phyloP scores from a whole-genome alignment of 2,329 filamentous ascomycete genomes.

The Aschersonia sp. region DNA sequence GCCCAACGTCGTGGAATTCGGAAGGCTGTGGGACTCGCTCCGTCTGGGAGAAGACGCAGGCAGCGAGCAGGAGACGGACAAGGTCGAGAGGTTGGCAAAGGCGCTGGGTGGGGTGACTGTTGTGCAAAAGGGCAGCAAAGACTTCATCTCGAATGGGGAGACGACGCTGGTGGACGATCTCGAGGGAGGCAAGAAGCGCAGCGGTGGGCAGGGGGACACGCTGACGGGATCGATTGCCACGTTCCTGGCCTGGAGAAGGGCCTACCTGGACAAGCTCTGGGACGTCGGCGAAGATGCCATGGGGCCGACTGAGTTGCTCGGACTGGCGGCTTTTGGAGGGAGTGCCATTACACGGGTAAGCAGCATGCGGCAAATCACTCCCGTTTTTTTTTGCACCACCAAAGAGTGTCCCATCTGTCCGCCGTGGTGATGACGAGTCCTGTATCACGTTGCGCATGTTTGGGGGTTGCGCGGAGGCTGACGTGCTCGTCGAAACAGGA shows the following conservation, averaged over 20 bases:
- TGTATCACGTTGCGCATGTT: background rate
- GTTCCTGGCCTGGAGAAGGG: conserved; percentile 73
- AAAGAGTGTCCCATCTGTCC: background rate
- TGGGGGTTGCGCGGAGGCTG: background rate
- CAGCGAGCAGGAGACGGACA: conserved; percentile 19
- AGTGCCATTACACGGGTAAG: conserved; percentile 70
- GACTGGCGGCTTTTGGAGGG: conserved; percentile 74
- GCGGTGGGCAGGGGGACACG: conserved; percentile 90
- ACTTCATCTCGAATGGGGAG: conserved; percentile 71
- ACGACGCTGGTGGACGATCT: conserved; percentile 65
- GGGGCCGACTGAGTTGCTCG: conserved; percentile 45
- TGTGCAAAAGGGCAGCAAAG: conserved; percentile 72
- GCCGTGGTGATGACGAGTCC: background rate
- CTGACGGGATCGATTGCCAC: conserved; percentile 82
- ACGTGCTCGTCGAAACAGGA: conserved; percentile 30
- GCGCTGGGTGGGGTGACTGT: conserved; percentile 80
- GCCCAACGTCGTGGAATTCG: conserved; percentile 90
- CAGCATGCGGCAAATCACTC: conserved; percentile 4
- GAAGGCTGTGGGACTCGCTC: conserved; percentile 61
- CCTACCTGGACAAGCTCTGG: conserved; percentile 78
- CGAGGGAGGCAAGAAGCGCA: conserved; percentile 72
- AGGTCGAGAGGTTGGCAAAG: conserved; percentile 52
- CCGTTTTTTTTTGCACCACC: background rate
- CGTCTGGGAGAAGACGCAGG: conserved; percentile 40
- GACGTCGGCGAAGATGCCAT: conserved; percentile 32